phyloP scores from a whole-genome alignment of 805 yeast species.

The Lipomyces orientalis region DNA sequence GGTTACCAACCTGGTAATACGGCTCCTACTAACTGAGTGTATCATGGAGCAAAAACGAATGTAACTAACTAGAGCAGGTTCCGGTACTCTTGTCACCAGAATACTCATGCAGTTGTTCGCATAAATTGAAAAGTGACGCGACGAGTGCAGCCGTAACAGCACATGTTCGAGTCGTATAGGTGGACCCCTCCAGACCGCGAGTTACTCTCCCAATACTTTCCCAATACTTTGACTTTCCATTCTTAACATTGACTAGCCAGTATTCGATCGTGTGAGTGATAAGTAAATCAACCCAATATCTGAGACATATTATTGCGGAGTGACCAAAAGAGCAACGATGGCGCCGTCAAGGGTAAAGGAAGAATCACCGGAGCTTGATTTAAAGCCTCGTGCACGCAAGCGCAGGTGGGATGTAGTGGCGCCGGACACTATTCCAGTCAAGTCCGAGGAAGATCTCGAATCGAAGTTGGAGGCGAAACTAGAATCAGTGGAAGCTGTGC shows the following conservation, averaged over 20 bases:
- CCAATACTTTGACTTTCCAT: background rate
- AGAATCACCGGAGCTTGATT: constrained; percentile 8
- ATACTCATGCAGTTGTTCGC: background rate
- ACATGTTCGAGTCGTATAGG: too few species aligned
- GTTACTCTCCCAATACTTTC: too few species aligned
- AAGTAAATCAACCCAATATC: background rate
- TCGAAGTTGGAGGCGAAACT: constrained; percentile 46
- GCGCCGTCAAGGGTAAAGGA: constrained; percentile 6
- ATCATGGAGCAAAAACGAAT: background rate
- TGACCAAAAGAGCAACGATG: background rate
- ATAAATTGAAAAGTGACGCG: background rate
- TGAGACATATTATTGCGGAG: background rate
- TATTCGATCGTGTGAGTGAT: background rate
- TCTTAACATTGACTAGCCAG: background rate
- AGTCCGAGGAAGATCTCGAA: constrained; percentile 36
- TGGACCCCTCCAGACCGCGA: too few species aligned
- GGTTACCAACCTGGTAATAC: background rate
- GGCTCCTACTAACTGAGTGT: background rate
- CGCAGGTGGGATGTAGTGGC: constrained; percentile 45
- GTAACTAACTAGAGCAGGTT: background rate
- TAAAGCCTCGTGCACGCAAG: constrained; percentile 36
- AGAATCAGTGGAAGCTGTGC: constrained; percentile 4
- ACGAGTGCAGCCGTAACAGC: background rate
- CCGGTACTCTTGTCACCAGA: background rate
- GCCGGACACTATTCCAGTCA: constrained; percentile 27